Percentiles rank a stretch among this genome's conserved stretches.
phyloP scores from a whole-genome alignment of 805 yeast species.

The Limtongia smithiae region DNA sequence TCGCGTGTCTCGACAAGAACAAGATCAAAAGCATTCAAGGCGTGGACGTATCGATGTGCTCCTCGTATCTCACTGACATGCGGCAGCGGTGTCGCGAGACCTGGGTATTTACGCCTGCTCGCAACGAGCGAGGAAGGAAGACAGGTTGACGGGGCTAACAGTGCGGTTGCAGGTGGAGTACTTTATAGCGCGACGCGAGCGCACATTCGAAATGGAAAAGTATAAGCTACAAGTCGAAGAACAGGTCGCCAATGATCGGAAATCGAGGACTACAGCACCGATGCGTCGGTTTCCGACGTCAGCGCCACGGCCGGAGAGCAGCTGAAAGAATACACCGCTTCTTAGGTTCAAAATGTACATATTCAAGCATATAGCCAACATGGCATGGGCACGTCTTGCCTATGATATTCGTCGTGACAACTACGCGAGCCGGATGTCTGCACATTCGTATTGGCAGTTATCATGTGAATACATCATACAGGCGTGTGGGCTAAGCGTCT shows the following conservation, averaged over 20 bases:
- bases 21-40: constrained; percentile 42
- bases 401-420: too few relatives aligned
- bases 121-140: too few relatives aligned
- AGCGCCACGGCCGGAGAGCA: too few relatives aligned
- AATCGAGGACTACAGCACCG: neutral
- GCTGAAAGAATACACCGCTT: too few relatives aligned
- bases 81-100: constrained; percentile 1
- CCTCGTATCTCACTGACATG: neutral
- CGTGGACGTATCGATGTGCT: neutral
- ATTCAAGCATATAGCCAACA: too few relatives aligned
- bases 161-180: constrained; percentile 10
- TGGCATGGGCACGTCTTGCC: too few relatives aligned
- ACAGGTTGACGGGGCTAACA: neutral
- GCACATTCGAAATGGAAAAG: constrained; percentile 2
- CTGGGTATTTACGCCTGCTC: constrained; percentile 21
- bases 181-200: constrained; percentile 12
- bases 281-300: too few relatives aligned
- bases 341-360: too few relatives aligned
- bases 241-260: neutral
- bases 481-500: too few relatives aligned
- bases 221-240: neutral
- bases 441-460: too few relatives aligned
- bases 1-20: constrained; percentile 67
- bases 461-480: too few relatives aligned
- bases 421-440: too few relatives aligned